Evolutionary conservation across 495 filamentous ascomycete genomes (phyloP), one percentile per base, ranked within the genome.

Genomic region (Annulohypoxylon stygium): DNA sequence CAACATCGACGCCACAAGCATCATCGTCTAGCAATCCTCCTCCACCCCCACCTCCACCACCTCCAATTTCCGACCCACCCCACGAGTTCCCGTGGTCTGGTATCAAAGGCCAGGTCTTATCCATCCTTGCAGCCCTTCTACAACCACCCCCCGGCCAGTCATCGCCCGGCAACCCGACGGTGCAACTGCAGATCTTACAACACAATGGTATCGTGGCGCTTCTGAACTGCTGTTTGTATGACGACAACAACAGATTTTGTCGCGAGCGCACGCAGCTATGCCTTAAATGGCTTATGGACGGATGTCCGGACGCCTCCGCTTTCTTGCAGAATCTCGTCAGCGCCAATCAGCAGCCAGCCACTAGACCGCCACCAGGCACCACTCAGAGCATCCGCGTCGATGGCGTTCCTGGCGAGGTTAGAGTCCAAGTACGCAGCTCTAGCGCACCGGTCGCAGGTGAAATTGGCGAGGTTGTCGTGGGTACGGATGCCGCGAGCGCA

Each of bases 31-130:
- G 37, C 75, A 88, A 76, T 76, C 82, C 75, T 37, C 80, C 79
- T 0, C 88, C 73, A 78, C 88, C 77, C 76, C 90, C 80, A 16
- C 86, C 79, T 58, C 81, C 70, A 16, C 88, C 86, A 12, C 90
- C 87, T n/a, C 90, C 90, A 54, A 88, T 88, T 39, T 85, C 86
- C 50, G 93, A 96, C 65, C 90, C 93, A 50, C 93, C 94, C 0
- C 90, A 92, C 39, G 92, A 97, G 72, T 98, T 97, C 77, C 92
- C 96, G 63, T 98, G 94, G 94, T 86, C 92, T 39, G 96, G 95
- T 65, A 90, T 98, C 71, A 98, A 98, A 83, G 94, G 93, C 70
- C 90, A 97, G 54, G 91, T 96, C 25, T 90, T 98, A 3, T 90
- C 95, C 60, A 94, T 97, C 23, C 88, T 97, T 9, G 93, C 91